A percentile compares a stretch with the other conserved stretches of the same genome.
phyloP scores from a whole-genome alignment of 108 stramenopile genomes.

The Nitzschia palea region DNA sequence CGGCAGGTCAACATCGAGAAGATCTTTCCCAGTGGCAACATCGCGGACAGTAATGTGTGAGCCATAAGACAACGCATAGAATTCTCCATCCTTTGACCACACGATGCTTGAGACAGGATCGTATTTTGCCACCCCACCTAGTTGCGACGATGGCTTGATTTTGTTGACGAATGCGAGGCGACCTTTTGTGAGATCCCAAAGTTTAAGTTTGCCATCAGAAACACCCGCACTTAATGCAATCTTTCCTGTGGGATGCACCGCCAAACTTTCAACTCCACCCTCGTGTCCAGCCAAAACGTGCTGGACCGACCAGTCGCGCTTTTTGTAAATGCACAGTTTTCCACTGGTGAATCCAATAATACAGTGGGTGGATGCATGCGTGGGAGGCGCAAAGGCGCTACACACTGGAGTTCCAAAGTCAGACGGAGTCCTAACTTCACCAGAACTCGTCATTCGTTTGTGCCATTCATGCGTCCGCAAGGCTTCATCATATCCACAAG shows the following conservation, averaged over 20 bases:
- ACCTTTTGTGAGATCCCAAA: slow-evolving; percentile 91
- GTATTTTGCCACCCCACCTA: slow-evolving; percentile 43
- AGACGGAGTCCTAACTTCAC: slow-evolving; percentile 75
- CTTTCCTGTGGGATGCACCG: slow-evolving; percentile 83
- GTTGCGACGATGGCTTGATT: slow-evolving; percentile 36
- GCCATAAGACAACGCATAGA: slow-evolving; percentile 74
- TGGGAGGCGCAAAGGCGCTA: slow-evolving; percentile 79
- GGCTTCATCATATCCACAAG: slow-evolving; percentile 83
- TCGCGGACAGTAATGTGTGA: slow-evolving; percentile 75
- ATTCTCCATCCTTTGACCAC: slow-evolving; percentile 67
- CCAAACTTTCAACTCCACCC: slow-evolving; percentile 66
- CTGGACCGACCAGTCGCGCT: slow-evolving; percentile 80
- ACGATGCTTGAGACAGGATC: slow-evolving; percentile 59
- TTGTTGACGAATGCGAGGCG: slow-evolving; percentile 76
- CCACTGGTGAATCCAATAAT: slow-evolving; percentile 74
- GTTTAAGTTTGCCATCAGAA: slow-evolving; percentile 73
- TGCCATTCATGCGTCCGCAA: slow-evolving; percentile 66
- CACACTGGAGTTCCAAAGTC: slow-evolving; percentile 81
- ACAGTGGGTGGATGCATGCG: slow-evolving; percentile 62
- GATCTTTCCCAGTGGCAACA: slow-evolving; percentile 71
- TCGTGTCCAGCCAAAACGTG: slow-evolving; percentile 85
- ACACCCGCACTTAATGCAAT: slow-evolving; percentile 77
- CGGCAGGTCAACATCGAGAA: slow-evolving; percentile 79
- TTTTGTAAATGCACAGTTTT: slow-evolving; percentile 84
- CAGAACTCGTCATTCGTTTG: slow-evolving; percentile 49